phyloP scores from a whole-genome alignment of 495 filamentous ascomycete species.

The Usnea hakonensis region DNA sequence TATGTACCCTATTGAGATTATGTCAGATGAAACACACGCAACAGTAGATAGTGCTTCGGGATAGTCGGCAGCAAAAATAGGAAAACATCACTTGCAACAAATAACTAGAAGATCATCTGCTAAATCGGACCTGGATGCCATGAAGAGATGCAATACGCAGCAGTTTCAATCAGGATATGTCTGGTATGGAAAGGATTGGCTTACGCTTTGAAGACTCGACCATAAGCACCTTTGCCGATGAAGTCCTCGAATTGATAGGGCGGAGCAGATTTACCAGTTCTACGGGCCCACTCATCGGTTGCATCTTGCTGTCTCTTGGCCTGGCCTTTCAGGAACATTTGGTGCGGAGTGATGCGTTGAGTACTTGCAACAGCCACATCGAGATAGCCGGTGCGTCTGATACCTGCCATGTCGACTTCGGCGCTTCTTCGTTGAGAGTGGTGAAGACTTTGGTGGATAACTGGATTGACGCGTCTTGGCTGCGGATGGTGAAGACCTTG shows the following conservation, averaged over 20 bases:
- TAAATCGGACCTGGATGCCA: not conserved
- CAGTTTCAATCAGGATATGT: not conserved
- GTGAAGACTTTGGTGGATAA: not conserved
- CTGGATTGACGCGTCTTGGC: not conserved
- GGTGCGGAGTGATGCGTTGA: not conserved
- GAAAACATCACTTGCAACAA: not conserved
- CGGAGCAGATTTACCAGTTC: constrained; percentile 40
- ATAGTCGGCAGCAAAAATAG: not conserved
- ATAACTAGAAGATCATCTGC: not conserved
- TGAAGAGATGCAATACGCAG: not conserved
- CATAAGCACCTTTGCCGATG: constrained; percentile 93
- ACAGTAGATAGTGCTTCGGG: not conserved
- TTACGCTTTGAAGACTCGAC: constrained; percentile 83
- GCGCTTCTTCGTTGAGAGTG: not conserved
- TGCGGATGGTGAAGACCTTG: not conserved
- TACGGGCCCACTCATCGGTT: constrained; percentile 42
- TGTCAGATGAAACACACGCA: constrained; percentile 16
- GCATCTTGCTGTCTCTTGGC: constrained; percentile 43
- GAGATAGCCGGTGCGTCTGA: not conserved
- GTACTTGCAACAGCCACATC: not conserved
- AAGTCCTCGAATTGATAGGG: constrained; percentile 79
- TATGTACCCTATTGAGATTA: constrained; percentile 11
- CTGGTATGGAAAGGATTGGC: constrained; percentile 1
- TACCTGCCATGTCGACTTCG: not conserved
- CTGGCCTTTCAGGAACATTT: constrained; percentile 3